Conservation (phyloP, 73 alveolate species). For the Paramecium bursaria region DNA sequence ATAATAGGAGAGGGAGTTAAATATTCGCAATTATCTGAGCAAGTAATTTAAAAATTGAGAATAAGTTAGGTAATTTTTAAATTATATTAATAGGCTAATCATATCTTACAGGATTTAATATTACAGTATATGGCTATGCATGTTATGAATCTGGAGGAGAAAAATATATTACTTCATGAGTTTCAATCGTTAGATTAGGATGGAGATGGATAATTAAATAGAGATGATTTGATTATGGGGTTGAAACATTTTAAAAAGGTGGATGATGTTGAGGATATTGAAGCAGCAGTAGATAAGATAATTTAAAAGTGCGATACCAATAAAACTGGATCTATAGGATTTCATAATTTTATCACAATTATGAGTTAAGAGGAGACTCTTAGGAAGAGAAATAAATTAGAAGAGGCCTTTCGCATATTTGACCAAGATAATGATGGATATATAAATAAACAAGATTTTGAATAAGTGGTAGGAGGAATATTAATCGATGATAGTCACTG, state of each 20-base stretch:
- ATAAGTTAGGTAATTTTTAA: too few relatives aligned
- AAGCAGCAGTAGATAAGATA: neutral
- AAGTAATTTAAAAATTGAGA: too few relatives aligned
- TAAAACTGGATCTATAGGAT: conserved; percentile 14
- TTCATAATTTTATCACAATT: neutral
- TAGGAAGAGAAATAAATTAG: conserved; percentile 14
- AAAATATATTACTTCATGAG: neutral
- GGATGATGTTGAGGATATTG: conserved; percentile 10
- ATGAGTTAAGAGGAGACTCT: conserved; percentile 12
- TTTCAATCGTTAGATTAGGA: conserved; percentile 23
- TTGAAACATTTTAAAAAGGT: conserved; percentile 7
- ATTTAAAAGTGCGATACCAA: conserved; percentile 33
- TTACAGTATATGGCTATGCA: conserved; percentile 7
- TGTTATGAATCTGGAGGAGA: conserved; percentile 32
- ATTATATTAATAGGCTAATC: conserved; percentile 30
- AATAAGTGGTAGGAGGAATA: conserved; percentile 39
- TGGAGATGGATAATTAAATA: conserved; percentile 53
- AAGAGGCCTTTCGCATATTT: conserved; percentile 30
- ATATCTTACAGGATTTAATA: conserved; percentile 37
- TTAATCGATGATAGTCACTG: conserved; percentile 62
- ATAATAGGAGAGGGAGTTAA: conserved; percentile 7
- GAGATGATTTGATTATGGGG: conserved; percentile 38
- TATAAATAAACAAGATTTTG: conserved; percentile 14
- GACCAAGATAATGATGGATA: conserved; percentile 37
- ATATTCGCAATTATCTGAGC: too few relatives aligned